phyloP scores from a whole-genome alignment of 1,284 basidiomycete genomes.

The Pseudozyma thailandica region DNA sequence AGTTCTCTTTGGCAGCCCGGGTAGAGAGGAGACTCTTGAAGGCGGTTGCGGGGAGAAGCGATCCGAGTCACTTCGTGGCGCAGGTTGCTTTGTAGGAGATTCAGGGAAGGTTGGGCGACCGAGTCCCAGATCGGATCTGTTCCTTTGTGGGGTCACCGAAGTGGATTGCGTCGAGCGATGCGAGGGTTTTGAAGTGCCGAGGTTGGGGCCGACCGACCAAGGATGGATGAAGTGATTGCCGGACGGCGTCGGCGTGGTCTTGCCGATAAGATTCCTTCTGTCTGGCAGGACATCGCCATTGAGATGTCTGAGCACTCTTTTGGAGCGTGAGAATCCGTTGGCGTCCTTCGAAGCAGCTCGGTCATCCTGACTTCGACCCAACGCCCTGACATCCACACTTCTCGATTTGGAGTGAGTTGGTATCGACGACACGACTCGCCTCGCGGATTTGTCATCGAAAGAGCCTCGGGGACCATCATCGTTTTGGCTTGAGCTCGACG shows the following conservation, averaged over 20 bases:
- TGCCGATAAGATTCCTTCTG: slow-evolving; percentile 35
- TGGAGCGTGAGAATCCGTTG: slow-evolving; percentile 8
- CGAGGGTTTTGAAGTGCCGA: slow-evolving; percentile 9
- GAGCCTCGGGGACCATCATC: slow-evolving; percentile 2
- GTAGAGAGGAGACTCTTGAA: slow-evolving; percentile 23
- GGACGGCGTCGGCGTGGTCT: slow-evolving; percentile 4
- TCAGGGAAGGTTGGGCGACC: slow-evolving; percentile 13
- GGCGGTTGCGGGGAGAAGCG: slow-evolving; percentile 27
- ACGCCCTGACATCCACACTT: slow-evolving; percentile 46
- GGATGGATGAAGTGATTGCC: slow-evolving; percentile 20
- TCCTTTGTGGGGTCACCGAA: slow-evolving; percentile 5
- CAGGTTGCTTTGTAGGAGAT: slow-evolving; percentile 4
- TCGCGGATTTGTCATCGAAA: slow-evolving; percentile 10
- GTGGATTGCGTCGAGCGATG: slow-evolving; percentile 31
- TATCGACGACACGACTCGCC: slow-evolving; percentile 31
- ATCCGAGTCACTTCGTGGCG: slow-evolving; percentile 7
- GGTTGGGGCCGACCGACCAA: slow-evolving; percentile 22
- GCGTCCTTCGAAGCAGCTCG: neutral
- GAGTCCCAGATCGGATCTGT: slow-evolving; percentile 15
- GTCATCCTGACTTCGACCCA: slow-evolving; percentile 23
- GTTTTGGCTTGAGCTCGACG: slow-evolving; percentile 1
- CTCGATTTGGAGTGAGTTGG: slow-evolving; percentile 44
- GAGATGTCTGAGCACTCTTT: slow-evolving; percentile 21
- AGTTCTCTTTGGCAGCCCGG: slow-evolving; percentile 18
- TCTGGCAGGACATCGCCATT: slow-evolving; percentile 25